These are phyloP conservation scores for Carex pumila DNA, from an alignment of 176 grass and related monocot species.

Conservation along the genomic window DNA sequence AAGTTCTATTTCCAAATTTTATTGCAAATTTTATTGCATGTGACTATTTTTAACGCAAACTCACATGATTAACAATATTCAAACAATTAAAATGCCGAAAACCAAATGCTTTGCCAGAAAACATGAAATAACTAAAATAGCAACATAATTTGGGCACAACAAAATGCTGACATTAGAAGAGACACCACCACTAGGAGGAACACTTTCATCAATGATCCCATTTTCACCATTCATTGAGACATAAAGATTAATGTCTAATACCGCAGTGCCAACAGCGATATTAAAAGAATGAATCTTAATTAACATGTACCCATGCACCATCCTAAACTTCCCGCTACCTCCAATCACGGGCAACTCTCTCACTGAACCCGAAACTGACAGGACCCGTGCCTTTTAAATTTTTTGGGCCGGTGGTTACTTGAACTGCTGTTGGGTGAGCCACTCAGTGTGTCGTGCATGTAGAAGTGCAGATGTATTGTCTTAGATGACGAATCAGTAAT, in stretches of 20 bases:
- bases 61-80: background rate
- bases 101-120: conserved; percentile 6
- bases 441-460: conserved; percentile 49
- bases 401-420: conserved; percentile 12
- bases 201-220: background rate
- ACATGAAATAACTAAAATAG: conserved; percentile 1
- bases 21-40: too few relatives aligned
- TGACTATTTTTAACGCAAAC: too few relatives aligned
- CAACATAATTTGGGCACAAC: conserved; percentile 6
- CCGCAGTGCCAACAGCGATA: background rate
- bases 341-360: conserved; percentile 52
- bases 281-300: conserved; percentile 21
- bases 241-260: conserved; percentile 48
- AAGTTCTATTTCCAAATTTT: too few relatives aligned
- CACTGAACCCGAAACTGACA: conserved; percentile 32
- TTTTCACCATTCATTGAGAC: background rate
- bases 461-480: conserved; percentile 51
- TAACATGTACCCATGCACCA: conserved; percentile 29
- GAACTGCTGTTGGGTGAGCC: conserved; percentile 25
- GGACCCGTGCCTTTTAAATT: background rate
- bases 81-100: conserved; percentile 6
- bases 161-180: background rate
- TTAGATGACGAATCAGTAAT: background rate
- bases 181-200: background rate
- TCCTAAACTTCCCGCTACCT: conserved; percentile 32